A percentile compares a stretch with the other conserved stretches of the same genome.
Evolutionary conservation across 768 basidiomycete genomes (phyloP).

Genomic region (Sutorius australiensis): DNA sequence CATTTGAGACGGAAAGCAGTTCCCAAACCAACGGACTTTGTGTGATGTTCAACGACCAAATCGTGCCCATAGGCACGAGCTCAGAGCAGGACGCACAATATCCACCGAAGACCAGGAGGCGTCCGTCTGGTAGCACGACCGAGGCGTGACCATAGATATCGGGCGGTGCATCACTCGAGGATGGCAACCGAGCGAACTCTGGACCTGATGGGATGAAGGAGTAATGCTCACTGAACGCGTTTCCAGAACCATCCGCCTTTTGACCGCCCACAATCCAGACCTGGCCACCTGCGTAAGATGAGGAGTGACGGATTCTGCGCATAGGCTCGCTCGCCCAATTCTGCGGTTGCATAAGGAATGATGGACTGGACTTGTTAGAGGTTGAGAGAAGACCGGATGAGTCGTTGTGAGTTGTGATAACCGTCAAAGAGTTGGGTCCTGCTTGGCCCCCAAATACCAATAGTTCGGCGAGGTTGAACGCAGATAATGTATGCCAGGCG

Average conservation of each 20-base stretch:
- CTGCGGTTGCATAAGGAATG: slow-evolving; percentile 45
- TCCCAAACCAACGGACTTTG: slow-evolving; percentile 49
- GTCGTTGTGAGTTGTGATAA: slow-evolving; percentile 51
- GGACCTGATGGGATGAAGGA: slow-evolving; percentile 49
- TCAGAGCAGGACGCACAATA: slow-evolving; percentile 44
- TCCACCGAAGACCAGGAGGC: slow-evolving; percentile 74
- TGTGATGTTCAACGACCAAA: slow-evolving; percentile 65
- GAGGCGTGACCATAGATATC: slow-evolving; percentile 72
- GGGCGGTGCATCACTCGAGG: slow-evolving; percentile 50
- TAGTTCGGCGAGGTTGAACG: slow-evolving; percentile 49
- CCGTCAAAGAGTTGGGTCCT: slow-evolving; percentile 51
- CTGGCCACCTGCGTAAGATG: slow-evolving; percentile 47
- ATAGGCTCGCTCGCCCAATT: slow-evolving; percentile 66
- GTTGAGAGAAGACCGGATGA: slow-evolving; percentile 60
- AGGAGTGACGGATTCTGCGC: slow-evolving; percentile 73
- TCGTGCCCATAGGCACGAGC: slow-evolving; percentile 52
- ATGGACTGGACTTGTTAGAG: slow-evolving; percentile 33
- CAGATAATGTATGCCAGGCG: slow-evolving; percentile 78
- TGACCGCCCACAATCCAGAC: slow-evolving; percentile 78
- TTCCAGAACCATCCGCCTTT: slow-evolving; percentile 73
- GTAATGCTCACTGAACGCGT: slow-evolving; percentile 60
- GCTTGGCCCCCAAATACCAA: slow-evolving; percentile 78
- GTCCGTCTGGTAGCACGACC: slow-evolving; percentile 64
- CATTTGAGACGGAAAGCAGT: slow-evolving; percentile 34
- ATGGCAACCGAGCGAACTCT: slow-evolving; percentile 54